Conservation (phyloP, 2,329 filamentous ascomycete genomes). For the Aspergillus calidoustus region DNA sequence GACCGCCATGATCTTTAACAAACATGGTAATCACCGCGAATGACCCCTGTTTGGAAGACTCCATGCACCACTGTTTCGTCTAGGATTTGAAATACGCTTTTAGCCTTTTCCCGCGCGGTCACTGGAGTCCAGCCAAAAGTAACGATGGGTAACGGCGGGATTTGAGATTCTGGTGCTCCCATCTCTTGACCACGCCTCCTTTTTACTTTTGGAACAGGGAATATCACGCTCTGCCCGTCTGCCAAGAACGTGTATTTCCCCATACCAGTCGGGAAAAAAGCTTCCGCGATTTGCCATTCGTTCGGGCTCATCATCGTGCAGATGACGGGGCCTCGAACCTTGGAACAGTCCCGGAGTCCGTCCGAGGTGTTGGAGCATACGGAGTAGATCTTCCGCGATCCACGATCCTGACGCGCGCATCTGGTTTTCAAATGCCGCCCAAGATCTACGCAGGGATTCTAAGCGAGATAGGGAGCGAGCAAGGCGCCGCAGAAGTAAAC, state of each 20-base stretch:
- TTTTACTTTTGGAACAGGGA: neutral
- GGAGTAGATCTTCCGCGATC: neutral
- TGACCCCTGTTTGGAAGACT: neutral
- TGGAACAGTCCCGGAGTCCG: neutral
- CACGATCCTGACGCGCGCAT: neutral
- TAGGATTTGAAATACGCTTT: neutral
- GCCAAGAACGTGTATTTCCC: neutral
- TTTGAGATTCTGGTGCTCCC: neutral
- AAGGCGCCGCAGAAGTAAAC: neutral
- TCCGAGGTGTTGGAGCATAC: neutral
- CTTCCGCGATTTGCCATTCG: conserved; percentile 4
- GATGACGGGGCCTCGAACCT: neutral
- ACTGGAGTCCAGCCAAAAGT: neutral
- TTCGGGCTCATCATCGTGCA: neutral
- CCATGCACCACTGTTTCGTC: neutral
- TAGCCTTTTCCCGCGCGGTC: neutral
- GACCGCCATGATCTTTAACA: neutral
- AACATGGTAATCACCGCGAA: neutral
- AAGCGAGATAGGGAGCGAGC: neutral
- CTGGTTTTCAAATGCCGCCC: neutral
- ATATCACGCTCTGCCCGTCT: neutral
- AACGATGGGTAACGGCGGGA: neutral
- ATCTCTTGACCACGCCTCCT: neutral
- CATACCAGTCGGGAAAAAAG: neutral
- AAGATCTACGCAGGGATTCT: neutral